phyloP scores from a whole-genome alignment of 148 eudicot genomes.

The Fagopyrum esculentum region DNA sequence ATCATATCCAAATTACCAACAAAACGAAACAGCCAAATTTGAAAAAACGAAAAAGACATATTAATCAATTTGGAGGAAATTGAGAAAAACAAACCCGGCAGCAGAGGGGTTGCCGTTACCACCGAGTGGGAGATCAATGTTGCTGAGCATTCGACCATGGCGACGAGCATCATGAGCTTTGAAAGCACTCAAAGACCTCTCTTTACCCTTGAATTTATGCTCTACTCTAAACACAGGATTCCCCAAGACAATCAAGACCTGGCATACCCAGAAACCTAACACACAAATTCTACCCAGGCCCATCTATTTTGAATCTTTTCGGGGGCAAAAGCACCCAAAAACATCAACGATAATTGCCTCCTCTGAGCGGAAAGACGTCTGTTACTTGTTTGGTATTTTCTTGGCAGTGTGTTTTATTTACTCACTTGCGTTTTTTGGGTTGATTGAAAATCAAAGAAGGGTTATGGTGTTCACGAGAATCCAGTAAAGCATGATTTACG shows the following conservation, averaged over 20 bases:
- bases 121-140: conserved; percentile 63
- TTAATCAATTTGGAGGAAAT: not conserved
- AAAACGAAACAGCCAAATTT: not conserved
- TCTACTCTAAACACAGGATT: conserved; percentile 51
- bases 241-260: conserved; percentile 23
- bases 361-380: not conserved
- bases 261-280: conserved; percentile 21
- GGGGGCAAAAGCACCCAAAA: not conserved
- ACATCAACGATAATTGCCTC: not conserved
- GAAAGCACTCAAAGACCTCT: conserved; percentile 30
- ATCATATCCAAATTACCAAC: not conserved
- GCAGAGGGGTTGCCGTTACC: conserved; percentile 65
- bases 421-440: not conserved
- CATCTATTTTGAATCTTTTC: conserved; percentile 16
- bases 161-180: conserved; percentile 52
- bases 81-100: conserved; percentile 44
- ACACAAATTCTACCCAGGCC: conserved; percentile 21
- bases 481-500: conserved; percentile 2
- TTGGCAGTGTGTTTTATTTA: not conserved
- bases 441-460: not conserved
- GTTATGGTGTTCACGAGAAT: not conserved
- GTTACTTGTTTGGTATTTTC: not conserved
- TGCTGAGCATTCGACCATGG: conserved; percentile 57
- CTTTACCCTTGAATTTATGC: conserved; percentile 43
- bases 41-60: not conserved